Percentiles rank a stretch among this genome's conserved stretches.
Conservation (phyloP, 306 rosid species). For the Benincasa hispida region DNA sequence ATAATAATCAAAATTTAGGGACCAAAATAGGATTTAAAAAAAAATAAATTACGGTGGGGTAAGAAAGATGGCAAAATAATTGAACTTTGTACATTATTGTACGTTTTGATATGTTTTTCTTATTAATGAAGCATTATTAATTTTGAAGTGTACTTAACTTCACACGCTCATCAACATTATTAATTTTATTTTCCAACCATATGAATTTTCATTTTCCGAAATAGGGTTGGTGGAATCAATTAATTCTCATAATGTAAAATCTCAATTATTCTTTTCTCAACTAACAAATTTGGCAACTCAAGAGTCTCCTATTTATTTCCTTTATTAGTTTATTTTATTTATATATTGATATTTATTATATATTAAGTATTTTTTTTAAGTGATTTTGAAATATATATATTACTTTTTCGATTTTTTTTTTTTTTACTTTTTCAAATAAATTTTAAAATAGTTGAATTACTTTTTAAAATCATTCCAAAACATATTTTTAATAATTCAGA, state of each 20-base stretch:
- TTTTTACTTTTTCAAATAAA: too few relatives aligned
- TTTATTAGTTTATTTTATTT: neutral
- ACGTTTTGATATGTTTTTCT: neutral
- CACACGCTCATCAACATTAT: neutral
- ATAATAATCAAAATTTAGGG: too few relatives aligned
- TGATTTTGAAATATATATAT: too few relatives aligned
- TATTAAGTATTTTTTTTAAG: too few relatives aligned
- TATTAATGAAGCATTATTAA: slow-evolving; percentile 12
- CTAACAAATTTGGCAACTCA: neutral
- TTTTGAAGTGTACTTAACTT: neutral
- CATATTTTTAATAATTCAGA: too few relatives aligned
- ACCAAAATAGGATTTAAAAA: too few relatives aligned
- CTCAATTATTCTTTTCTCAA: neutral
- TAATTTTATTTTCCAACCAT: slow-evolving; percentile 7
- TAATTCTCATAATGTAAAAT: neutral
- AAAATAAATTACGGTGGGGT: too few relatives aligned
- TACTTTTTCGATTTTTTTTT: too few relatives aligned
- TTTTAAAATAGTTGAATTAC: too few relatives aligned
- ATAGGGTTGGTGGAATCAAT: neutral
- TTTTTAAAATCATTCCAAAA: too few relatives aligned
- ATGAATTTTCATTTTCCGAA: neutral
- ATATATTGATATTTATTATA: too few relatives aligned
- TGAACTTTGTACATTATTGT: neutral
- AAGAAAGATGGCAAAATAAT: too few relatives aligned
- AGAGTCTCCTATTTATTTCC: neutral